A percentile compares a stretch with the other conserved stretches of the same genome.
These are phyloP conservation scores for Dactylellina leptospora DNA, from an alignment of 2,329 filamentous ascomycete genomes.

Conservation along the genomic window DNA sequence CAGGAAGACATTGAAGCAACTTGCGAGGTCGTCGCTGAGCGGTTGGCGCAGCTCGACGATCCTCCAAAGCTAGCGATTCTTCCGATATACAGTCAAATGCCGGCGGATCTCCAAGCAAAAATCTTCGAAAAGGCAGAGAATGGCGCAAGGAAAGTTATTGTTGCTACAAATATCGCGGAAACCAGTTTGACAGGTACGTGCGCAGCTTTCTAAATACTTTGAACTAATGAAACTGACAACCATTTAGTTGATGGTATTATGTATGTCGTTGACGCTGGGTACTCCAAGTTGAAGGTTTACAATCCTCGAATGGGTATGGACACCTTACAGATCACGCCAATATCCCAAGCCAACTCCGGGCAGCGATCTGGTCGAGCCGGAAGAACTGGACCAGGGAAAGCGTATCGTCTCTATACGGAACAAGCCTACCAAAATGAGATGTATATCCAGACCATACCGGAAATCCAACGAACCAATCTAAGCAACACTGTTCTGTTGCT, in stretches of 20 bases:
- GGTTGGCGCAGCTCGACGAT: slow-evolving; percentile 87
- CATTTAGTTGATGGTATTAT: slow-evolving; percentile 88
- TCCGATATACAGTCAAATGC: slow-evolving; percentile 99
- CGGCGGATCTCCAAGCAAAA: slow-evolving; percentile 94
- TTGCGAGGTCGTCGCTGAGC: slow-evolving; percentile 88
- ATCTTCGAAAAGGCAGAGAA: slow-evolving; percentile 93
- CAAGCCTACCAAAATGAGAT: slow-evolving; percentile 94
- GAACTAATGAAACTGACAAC: slow-evolving; percentile 3
- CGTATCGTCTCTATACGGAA: slow-evolving; percentile 92
- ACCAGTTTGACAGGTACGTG: slow-evolving; percentile 78
- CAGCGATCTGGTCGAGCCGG: slow-evolving; percentile 94
- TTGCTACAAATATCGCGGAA: slow-evolving; percentile 98
- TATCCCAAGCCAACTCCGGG: slow-evolving; percentile 93
- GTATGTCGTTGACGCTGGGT: slow-evolving; percentile 96
- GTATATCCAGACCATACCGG: slow-evolving; percentile 95
- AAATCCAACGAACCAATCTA: slow-evolving; percentile 95
- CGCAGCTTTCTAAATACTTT: neutral
- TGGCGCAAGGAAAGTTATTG: slow-evolving; percentile 94
- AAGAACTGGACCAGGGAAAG: slow-evolving; percentile 92
- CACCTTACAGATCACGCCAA: slow-evolving; percentile 94
- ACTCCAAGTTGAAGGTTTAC: slow-evolving; percentile 97
- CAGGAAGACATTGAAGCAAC: slow-evolving; percentile 98
- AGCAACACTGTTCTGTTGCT: slow-evolving; percentile 93
- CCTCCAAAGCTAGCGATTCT: slow-evolving; percentile 93
- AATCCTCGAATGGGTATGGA: slow-evolving; percentile 99